These are phyloP conservation scores for Colletotrichum theobromicola DNA, from an alignment of 2,329 filamentous ascomycete genomes.

Conservation along the genomic window DNA sequence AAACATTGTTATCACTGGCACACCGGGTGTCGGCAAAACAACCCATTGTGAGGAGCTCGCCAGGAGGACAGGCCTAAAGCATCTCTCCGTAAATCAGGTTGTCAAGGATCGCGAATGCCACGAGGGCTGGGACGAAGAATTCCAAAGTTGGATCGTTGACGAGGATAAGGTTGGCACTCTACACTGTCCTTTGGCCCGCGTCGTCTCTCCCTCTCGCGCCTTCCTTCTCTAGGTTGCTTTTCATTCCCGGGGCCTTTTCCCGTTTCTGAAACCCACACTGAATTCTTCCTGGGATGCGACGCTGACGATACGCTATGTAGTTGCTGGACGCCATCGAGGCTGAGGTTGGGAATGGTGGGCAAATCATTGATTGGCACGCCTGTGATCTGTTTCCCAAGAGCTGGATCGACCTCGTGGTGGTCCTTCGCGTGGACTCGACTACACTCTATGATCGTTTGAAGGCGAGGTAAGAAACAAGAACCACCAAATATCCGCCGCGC, in stretches of 20 bases:
- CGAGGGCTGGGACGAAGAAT: constrained; percentile 86
- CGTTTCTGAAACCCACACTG: background rate
- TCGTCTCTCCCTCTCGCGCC: background rate
- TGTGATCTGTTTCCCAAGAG: constrained; percentile 93
- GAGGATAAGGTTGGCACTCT: constrained; percentile 78
- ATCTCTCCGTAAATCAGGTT: constrained; percentile 87
- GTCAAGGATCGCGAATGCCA: constrained; percentile 89
- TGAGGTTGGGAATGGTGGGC: constrained; percentile 78
- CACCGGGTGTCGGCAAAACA: constrained; percentile 94
- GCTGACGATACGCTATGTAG: constrained; percentile 42
- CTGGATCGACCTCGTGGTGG: constrained; percentile 95
- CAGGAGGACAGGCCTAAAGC: constrained; percentile 75
- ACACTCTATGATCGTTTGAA: constrained; percentile 84
- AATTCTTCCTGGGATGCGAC: background rate
- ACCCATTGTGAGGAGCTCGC: constrained; percentile 87
- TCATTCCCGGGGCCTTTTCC: background rate
- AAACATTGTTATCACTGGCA: constrained; percentile 95
- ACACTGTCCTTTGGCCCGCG: background rate
- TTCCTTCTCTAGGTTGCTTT: background rate
- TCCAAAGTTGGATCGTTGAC: constrained; percentile 90
- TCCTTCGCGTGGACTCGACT: constrained; percentile 81
- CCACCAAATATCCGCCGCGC: background rate
- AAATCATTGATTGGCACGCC: constrained; percentile 96
- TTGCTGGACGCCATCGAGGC: constrained; percentile 89
- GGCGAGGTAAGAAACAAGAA: constrained; percentile 59